Evolutionary conservation across 805 yeast genomes (phyloP).

Genomic region (Yarrowia sp.): DNA sequence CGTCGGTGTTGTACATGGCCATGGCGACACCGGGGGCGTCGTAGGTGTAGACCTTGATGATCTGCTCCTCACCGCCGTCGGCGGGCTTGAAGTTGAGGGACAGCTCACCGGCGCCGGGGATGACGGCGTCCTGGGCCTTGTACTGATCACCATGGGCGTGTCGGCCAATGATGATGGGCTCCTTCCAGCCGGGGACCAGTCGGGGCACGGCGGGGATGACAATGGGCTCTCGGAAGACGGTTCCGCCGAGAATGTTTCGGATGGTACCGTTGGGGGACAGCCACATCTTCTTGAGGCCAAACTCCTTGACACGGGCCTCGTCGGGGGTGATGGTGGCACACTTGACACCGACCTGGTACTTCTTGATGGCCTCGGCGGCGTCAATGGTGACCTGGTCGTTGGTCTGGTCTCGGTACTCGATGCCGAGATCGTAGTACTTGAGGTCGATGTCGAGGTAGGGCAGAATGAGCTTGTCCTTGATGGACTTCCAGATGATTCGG

Average conservation of each 20-base stretch:
- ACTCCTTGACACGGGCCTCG: conserved; percentile 93
- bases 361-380: conserved; percentile 86
- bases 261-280: conserved; percentile 96
- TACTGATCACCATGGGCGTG: conserved; percentile 98
- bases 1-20: conserved; percentile 96
- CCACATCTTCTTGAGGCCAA: conserved; percentile 94
- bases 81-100: conserved; percentile 77
- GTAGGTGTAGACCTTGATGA: conserved; percentile 68
- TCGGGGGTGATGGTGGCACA: conserved; percentile 98
- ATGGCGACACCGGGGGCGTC: conserved; percentile 81
- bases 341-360: conserved; percentile 92
- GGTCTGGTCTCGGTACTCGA: conserved; percentile 85
- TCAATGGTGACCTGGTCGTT: conserved; percentile 88
- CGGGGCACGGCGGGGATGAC: conserved; percentile 88
- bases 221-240: conserved; percentile 96
- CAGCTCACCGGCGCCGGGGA: conserved; percentile 81
- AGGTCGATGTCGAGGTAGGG: conserved; percentile 89
- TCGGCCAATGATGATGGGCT: conserved; percentile 96
- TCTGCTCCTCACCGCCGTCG: conserved; percentile 62
- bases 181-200: conserved; percentile 88
- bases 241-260: conserved; percentile 93
- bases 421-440: conserved; percentile 89
- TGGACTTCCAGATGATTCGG: conserved; percentile 91
- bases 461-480: conserved; percentile 81
- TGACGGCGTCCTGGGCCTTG: conserved; percentile 84